Percentiles rank a stretch among this genome's conserved stretches.
Evolutionary conservation across 768 basidiomycete genomes (phyloP).

Genomic region (Suillus lakei): DNA sequence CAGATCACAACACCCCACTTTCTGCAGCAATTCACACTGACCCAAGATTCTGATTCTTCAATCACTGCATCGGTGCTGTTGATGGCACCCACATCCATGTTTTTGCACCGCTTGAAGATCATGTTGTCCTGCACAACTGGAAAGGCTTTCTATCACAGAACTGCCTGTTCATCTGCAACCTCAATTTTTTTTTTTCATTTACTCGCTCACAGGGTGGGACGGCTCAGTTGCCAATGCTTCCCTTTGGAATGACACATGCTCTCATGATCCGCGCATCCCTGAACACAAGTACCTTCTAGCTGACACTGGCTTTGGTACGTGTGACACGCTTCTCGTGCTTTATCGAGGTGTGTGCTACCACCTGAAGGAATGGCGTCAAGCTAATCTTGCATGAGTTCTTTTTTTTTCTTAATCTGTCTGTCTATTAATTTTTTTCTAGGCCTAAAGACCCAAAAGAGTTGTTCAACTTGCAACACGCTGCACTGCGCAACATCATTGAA

Average conservation of each 20-base stretch:
- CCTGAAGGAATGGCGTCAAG: conserved; percentile 37
- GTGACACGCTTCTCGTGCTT: conserved; percentile 38
- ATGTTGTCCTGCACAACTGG: too few species aligned
- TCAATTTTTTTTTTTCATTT: conserved; percentile 13
- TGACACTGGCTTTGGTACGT: background rate
- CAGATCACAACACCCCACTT: too few species aligned
- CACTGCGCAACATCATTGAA: too few species aligned
- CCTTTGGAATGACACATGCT: conserved; percentile 9
- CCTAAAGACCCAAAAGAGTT: too few species aligned
- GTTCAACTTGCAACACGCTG: too few species aligned
- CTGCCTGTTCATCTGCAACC: conserved; percentile 16
- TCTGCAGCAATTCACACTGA: too few species aligned
- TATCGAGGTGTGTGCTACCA: conserved; percentile 44
- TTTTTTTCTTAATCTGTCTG: background rate
- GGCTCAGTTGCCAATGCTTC: conserved; percentile 16
- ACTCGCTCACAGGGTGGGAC: conserved; percentile 16
- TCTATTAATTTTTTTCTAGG: too few species aligned
- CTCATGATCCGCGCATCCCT: conserved; percentile 1
- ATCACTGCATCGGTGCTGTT: too few species aligned
- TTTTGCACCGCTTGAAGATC: too few species aligned
- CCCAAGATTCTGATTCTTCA: too few species aligned
- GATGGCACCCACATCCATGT: too few species aligned
- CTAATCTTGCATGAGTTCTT: background rate
- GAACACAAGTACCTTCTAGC: background rate
- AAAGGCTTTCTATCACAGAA: too few species aligned